Conservation (phyloP, 1,284 basidiomycete species). For the Naganishia sp. region DNA sequence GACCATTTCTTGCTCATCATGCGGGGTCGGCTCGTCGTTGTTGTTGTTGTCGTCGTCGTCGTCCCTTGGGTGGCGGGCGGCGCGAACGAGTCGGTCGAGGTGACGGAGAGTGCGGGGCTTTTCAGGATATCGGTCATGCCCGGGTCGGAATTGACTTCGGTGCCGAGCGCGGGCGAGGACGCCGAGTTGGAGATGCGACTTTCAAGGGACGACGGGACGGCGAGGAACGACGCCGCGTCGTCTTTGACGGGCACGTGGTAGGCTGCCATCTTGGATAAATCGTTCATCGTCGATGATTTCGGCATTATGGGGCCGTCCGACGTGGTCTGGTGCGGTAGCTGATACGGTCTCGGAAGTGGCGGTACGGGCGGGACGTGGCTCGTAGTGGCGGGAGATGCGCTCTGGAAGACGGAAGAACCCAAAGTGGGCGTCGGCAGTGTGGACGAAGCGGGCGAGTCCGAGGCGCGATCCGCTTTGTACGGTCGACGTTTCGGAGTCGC, state of each 20-base stretch:
- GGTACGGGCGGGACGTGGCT: conserved; percentile 84
- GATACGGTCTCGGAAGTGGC: conserved; percentile 89
- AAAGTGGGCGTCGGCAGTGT: not conserved
- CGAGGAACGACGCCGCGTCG: not conserved
- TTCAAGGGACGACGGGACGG: not conserved
- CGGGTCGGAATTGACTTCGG: conserved; percentile 13
- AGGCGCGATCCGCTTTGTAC: too few relatives aligned
- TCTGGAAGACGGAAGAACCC: not conserved
- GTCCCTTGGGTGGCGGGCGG: not conserved
- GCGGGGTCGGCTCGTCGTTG: conserved; percentile 8
- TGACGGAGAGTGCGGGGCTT: conserved; percentile 26
- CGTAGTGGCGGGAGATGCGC: not conserved
- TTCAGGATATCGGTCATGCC: conserved; percentile 4
- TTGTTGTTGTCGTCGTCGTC: not conserved
- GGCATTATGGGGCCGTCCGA: not conserved
- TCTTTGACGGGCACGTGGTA: conserved; percentile 31
- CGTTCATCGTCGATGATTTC: conserved; percentile 8
- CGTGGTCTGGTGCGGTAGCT: conserved; percentile 47
- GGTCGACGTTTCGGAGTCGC: too few relatives aligned
- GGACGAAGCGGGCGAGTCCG: too few relatives aligned
- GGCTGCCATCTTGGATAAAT: conserved; percentile 8
- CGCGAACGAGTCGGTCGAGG: conserved; percentile 20
- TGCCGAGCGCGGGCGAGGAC: conserved; percentile 28
- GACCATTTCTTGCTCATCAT: conserved; percentile 87
- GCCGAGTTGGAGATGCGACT: conserved; percentile 23